Percentiles rank a stretch among this genome's conserved stretches.
Evolutionary conservation across 495 filamentous ascomycete species (phyloP).

Genomic region (Lepraria neglecta): DNA sequence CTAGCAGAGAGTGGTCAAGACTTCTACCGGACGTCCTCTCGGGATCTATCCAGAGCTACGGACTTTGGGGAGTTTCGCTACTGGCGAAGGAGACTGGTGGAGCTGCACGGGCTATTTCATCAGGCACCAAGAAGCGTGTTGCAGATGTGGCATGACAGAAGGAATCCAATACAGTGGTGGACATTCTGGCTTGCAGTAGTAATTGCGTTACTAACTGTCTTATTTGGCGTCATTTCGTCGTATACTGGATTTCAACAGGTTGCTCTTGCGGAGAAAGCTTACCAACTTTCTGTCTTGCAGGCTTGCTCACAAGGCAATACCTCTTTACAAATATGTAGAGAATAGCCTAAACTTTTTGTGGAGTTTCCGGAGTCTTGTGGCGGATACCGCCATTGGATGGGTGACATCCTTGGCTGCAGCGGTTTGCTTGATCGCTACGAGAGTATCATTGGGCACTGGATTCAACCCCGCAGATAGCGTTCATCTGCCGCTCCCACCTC

Average conservation of each 20-base stretch:
- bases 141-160: slow-evolving; percentile 28
- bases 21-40: slow-evolving; percentile 11
- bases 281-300: background rate
- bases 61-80: slow-evolving; percentile 25
- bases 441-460: too few relatives aligned
- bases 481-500: too few relatives aligned
- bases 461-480: too few relatives aligned
- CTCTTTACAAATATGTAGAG: background rate
- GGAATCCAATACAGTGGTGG: slow-evolving; percentile 31
- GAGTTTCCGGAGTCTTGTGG: too few relatives aligned
- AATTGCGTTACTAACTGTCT: slow-evolving; percentile 26
- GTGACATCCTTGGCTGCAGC: too few relatives aligned
- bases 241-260: slow-evolving; percentile 4
- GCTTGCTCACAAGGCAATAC: background rate
- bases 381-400: too few relatives aligned
- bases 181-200: slow-evolving; percentile 33
- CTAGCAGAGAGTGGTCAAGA: slow-evolving; percentile 21
- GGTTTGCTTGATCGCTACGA: too few relatives aligned
- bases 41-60: slow-evolving; percentile 14
- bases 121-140: slow-evolving; percentile 22
- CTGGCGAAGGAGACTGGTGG: slow-evolving; percentile 24
- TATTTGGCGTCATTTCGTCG: slow-evolving; percentile 30
- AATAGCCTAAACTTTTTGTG: too few relatives aligned
- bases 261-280: background rate
- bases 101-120: slow-evolving; percentile 25